These are phyloP conservation scores for Lycium ferocissimum DNA, from an alignment of 257 asterid genomes.

Conservation along the genomic window DNA sequence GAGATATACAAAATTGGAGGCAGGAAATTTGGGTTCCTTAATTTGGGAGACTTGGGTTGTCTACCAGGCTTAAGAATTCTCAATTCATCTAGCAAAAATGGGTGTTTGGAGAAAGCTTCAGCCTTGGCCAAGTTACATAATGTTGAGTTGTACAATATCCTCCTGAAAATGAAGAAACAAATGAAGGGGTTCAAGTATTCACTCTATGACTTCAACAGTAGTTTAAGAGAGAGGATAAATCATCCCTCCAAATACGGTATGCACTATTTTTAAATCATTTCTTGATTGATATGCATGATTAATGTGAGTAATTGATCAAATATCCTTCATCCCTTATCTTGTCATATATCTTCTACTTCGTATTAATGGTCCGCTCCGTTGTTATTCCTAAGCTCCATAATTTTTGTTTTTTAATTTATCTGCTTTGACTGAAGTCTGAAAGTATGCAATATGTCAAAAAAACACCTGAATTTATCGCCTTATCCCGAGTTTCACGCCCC, in stretches of 20 bases:
- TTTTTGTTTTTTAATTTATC: neutral
- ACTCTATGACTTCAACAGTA: constrained; percentile 53
- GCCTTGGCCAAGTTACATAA: constrained; percentile 58
- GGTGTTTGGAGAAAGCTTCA: constrained; percentile 59
- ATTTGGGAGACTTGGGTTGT: constrained; percentile 73
- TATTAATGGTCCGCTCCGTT: neutral
- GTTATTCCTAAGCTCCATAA: neutral
- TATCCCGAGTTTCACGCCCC: too few relatives aligned
- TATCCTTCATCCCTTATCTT: neutral
- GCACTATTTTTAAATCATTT: too few relatives aligned
- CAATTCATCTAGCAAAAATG: constrained; percentile 34
- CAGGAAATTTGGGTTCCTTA: constrained; percentile 64
- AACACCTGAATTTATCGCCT: too few relatives aligned
- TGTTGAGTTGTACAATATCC: constrained; percentile 38
- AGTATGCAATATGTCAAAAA: too few relatives aligned
- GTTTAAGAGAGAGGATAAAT: constrained; percentile 43
- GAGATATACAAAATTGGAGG: constrained; percentile 63
- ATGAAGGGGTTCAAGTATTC: constrained; percentile 59
- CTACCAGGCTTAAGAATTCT: constrained; percentile 62
- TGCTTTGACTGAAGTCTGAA: neutral
- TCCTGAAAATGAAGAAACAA: constrained; percentile 45
- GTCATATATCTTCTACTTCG: neutral
- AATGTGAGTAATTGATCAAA: neutral
- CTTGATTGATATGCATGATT: neutral
- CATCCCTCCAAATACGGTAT: constrained; percentile 62